Base-by-base conservation (phyloP, 345 rosid genomes). In the Pseudoturritis turrita region DNA sequence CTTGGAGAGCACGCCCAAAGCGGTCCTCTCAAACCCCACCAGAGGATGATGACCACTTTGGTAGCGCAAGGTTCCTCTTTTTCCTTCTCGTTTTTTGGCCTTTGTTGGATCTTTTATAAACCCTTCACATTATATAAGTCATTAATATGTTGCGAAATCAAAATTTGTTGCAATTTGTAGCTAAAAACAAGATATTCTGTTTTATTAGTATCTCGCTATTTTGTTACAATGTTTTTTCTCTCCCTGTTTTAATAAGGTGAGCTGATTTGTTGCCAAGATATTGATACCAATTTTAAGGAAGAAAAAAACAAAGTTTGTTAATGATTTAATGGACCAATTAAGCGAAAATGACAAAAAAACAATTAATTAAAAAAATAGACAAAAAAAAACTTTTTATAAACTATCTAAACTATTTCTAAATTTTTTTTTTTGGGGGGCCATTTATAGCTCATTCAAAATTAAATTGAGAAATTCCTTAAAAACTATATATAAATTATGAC, bases 1-100 rank as follows among this genome's bases (percentile, higher is more conserved):
- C 78, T 74, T 74, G 78, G 12, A 67, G 78, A 67, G 68, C 78
- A 74, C 68, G 68, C 54, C 7, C 62, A 67, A 41, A 49, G 23
- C 35, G 28, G 43, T 58, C 67, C 53, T 64, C 57, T 25, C 52
- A 53, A 62, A 33, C 70, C 76, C 76, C 70, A 72, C 77, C 62
- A 40, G 46, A 19, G 29, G 26, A 35, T 35, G 33, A 65, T 14
- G 37, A 31, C 62, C 72, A 36, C 63, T 31, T 40, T 22, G 76
- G 64, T 72, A 47, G 21, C 62, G 45, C 36, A 62, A 36, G 46
- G 45, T 1, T 58, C 25, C 15, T 26, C 8, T 17, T 12, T 26
- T 29, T 52, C 40, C 33, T 29, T 29, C 6, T 29, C 33, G 37
- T 15, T 43, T 25, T 29, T 1, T 39, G 53, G 39, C 53, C 12